Conservation (phyloP, 2,329 filamentous ascomycete genomes). For the Neonectria magnoliae region DNA sequence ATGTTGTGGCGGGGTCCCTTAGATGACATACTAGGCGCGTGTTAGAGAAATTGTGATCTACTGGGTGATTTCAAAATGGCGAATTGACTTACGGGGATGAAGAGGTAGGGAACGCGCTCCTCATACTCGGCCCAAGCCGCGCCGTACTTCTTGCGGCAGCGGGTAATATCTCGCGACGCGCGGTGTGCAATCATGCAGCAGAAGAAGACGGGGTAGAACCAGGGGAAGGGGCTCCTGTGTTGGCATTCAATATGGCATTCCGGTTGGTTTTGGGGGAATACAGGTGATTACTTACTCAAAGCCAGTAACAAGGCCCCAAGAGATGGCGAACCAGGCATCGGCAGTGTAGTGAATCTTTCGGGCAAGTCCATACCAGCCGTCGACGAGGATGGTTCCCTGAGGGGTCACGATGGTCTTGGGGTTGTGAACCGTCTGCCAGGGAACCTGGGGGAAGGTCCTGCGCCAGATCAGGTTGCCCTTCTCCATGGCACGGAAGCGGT, state of each 20-base stretch:
- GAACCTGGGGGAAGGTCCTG: constrained; percentile 89
- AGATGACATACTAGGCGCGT: constrained; percentile 53
- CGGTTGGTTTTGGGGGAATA: not conserved
- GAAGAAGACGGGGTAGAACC: constrained; percentile 92
- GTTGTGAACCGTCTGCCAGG: constrained; percentile 85
- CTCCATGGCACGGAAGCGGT: constrained; percentile 85
- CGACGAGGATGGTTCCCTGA: constrained; percentile 79
- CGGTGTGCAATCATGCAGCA: constrained; percentile 83
- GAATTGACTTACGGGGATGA: constrained; percentile 71
- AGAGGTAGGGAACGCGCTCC: constrained; percentile 80
- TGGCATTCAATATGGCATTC: constrained; percentile 15
- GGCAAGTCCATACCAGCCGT: constrained; percentile 84
- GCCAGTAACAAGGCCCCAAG: constrained; percentile 63
- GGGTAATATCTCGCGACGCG: constrained; percentile 77
- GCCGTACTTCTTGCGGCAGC: constrained; percentile 83
- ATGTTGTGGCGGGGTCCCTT: constrained; percentile 27
- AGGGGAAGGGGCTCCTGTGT: constrained; percentile 77
- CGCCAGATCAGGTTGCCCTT: constrained; percentile 75
- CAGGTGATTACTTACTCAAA: constrained; percentile 49
- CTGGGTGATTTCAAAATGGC: not conserved
- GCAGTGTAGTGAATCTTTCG: constrained; percentile 69
- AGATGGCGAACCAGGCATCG: constrained; percentile 60
- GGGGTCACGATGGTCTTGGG: constrained; percentile 80
- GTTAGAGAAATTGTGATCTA: constrained; percentile 26
- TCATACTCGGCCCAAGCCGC: constrained; percentile 85